These are phyloP conservation scores for Esteya vermicola DNA, from an alignment of 2,329 filamentous ascomycete genomes.

Conservation along the genomic window DNA sequence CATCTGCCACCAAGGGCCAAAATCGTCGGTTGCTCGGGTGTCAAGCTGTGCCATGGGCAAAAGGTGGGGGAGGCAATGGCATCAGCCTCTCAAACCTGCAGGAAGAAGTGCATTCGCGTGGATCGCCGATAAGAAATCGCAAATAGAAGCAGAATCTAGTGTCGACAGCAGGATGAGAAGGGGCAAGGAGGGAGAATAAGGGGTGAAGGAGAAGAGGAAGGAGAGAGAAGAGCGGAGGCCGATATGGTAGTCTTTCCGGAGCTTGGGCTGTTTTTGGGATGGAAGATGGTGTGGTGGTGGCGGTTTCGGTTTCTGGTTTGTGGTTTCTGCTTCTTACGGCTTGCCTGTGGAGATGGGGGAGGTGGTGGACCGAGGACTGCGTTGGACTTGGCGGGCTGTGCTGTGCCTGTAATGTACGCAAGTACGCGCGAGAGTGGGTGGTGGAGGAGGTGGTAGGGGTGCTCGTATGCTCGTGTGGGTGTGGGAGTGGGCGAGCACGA, in stretches of 20 bases:
- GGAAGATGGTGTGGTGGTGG: neutral
- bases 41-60: conserved; percentile 20
- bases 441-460: no score
- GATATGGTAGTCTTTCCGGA: neutral
- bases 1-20: conserved; percentile 13
- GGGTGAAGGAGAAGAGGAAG: no score
- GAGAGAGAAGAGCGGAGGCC: neutral
- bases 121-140: neutral
- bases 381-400: no score
- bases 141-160: neutral
- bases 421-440: no score
- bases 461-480: no score
- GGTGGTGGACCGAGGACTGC: no score
- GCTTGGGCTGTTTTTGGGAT: neutral
- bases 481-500: no score
- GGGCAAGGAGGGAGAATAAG: no score
- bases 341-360: no score
- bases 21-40: conserved; percentile 13
- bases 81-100: conserved; percentile 9
- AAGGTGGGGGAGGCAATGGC: conserved; percentile 13
- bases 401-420: no score
- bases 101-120: conserved; percentile 10
- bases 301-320: neutral
- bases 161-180: no score
- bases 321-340: no score